A percentile compares a stretch with the other conserved stretches of the same genome.
Conservation (phyloP, 345 rosid genomes). For the Eucalyptus fibrosa region DNA sequence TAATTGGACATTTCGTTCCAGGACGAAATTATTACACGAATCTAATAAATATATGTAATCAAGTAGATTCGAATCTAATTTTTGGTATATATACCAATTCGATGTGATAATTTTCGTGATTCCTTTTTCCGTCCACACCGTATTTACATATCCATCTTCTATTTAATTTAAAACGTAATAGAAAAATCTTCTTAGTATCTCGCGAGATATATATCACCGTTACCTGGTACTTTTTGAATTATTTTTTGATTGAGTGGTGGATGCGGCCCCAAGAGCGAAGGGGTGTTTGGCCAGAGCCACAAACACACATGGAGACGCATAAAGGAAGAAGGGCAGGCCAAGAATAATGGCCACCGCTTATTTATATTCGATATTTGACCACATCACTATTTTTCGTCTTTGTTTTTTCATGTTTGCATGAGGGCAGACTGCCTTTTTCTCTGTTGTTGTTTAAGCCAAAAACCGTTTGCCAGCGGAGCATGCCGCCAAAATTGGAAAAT, state of each 20-base stretch:
- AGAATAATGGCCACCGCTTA: background rate
- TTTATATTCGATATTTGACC: background rate
- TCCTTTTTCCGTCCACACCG: background rate
- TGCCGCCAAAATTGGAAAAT: background rate
- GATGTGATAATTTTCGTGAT: background rate
- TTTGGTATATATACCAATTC: background rate
- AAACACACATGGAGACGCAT: background rate
- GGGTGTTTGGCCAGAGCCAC: background rate
- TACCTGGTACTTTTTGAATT: background rate
- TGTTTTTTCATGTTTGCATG: background rate
- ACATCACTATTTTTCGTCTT: background rate
- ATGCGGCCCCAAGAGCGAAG: background rate
- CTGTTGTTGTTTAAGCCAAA: background rate
- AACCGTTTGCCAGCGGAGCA: background rate
- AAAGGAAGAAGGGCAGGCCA: background rate
- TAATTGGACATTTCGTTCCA: background rate
- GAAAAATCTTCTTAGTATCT: accelerated
- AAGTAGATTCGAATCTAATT: background rate
- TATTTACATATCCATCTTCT: background rate
- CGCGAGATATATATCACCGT: background rate
- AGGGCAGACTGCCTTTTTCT: background rate
- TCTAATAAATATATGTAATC: too few relatives aligned
- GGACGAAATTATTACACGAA: background rate
- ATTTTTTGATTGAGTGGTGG: background rate
- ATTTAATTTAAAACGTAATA: background rate